These are phyloP conservation scores for Aspergillus fijiensis DNA, from an alignment of 2,329 filamentous ascomycete species.

Conservation along the genomic window DNA sequence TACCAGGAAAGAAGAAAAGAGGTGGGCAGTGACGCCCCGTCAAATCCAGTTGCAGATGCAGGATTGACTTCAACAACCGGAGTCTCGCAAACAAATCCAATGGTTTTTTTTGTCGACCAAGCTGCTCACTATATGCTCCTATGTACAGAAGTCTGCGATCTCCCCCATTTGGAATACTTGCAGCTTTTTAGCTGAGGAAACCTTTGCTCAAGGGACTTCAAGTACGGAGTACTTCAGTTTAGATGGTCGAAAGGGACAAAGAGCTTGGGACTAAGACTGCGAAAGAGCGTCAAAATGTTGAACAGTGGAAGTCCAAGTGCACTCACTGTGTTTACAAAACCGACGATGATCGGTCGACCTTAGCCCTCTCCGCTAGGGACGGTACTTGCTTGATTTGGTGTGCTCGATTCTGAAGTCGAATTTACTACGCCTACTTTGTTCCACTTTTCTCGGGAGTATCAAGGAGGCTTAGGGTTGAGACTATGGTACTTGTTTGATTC, in stretches of 20 bases:
- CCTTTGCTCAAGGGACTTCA: conserved; percentile 26
- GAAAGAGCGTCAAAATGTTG: conserved; percentile 9
- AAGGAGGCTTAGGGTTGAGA: too few relatives aligned
- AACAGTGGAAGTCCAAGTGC: conserved; percentile 5
- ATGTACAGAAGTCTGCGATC: conserved; percentile 22
- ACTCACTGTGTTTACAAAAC: too few relatives aligned
- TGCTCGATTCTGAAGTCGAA: too few relatives aligned
- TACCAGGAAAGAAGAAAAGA: conserved; percentile 10
- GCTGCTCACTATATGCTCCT: background rate
- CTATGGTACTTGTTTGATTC: too few relatives aligned
- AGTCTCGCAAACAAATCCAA: conserved; percentile 22
- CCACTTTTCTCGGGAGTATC: too few relatives aligned
- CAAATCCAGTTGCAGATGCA: conserved; percentile 16
- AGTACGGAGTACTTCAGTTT: conserved; percentile 23
- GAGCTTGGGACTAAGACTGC: conserved; percentile 9
- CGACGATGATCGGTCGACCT: too few relatives aligned
- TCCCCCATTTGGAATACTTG: conserved; percentile 25
- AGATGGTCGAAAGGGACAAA: conserved; percentile 30
- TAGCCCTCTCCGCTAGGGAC: too few relatives aligned
- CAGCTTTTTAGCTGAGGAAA: conserved; percentile 14
- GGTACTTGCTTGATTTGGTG: too few relatives aligned
- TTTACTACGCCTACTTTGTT: too few relatives aligned
- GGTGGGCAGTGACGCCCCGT: conserved; percentile 20
- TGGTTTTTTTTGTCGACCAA: background rate
- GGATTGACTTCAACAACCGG: conserved; percentile 7